Evolutionary conservation across 129 eudicot genomes (phyloP).

Genomic region (Logfia minima): DNA sequence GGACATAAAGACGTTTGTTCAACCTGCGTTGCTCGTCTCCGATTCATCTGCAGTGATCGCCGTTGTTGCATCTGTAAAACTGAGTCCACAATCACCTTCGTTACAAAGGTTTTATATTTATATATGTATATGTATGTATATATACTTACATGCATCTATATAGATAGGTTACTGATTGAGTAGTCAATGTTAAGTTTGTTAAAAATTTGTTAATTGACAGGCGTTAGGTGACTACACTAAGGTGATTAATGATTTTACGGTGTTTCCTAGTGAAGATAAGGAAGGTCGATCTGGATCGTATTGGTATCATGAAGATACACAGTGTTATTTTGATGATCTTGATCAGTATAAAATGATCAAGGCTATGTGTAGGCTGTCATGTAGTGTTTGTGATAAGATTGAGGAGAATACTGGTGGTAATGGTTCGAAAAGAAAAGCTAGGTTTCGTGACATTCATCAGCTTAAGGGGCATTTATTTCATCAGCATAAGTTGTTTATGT

Average conservation of each 20-base stretch:
- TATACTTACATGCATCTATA: not conserved
- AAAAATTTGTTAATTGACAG: conserved; percentile 37
- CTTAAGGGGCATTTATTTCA: conserved; percentile 86
- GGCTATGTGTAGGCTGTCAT: conserved; percentile 97
- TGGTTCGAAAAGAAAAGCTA: conserved; percentile 63
- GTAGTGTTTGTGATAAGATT: conserved; percentile 76
- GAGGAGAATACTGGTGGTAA: conserved; percentile 40
- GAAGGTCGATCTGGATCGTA: conserved; percentile 73
- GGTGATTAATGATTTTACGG: conserved; percentile 60
- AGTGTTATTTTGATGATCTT: conserved; percentile 86
- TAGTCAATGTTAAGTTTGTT: not conserved
- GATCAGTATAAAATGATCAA: conserved; percentile 92
- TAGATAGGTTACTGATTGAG: not conserved
- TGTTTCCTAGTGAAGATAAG: conserved; percentile 56
- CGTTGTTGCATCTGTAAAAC: conserved; percentile 94
- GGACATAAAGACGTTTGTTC: conserved; percentile 98
- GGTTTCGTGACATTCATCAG: conserved; percentile 78
- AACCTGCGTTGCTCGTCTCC: conserved; percentile 93
- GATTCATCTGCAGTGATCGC: conserved; percentile 87
- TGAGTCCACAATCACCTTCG: conserved; percentile 61
- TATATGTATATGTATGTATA: not conserved
- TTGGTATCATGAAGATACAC: conserved; percentile 97
- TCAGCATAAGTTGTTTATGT: conserved; percentile 73
- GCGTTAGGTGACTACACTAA: conserved; percentile 93
- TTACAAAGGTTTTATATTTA: conserved; percentile 64